Evolutionary conservation across 345 rosid species (phyloP).

Genomic region (Eucalyptus tenuipes): DNA sequence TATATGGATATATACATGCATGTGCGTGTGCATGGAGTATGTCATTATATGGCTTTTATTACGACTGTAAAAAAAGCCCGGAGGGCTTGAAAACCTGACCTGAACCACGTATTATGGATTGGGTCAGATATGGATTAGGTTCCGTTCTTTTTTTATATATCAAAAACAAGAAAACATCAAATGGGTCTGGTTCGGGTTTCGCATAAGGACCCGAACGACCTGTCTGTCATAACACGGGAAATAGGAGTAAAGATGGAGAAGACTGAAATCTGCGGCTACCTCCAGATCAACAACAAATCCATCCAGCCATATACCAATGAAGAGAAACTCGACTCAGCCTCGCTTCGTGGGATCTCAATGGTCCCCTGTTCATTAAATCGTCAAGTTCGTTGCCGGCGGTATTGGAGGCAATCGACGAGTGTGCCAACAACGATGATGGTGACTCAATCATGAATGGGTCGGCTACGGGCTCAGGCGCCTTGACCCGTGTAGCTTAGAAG

Average conservation of each 20-base stretch:
- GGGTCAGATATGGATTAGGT: neutral
- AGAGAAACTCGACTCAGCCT: neutral
- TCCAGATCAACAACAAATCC: neutral
- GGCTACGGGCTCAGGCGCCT: neutral
- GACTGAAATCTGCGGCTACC: neutral
- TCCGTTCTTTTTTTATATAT: fast-evolving
- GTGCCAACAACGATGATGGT: neutral
- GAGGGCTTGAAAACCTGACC: neutral
- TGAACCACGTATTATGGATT: fast-evolving
- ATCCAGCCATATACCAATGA: neutral
- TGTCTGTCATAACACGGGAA: neutral
- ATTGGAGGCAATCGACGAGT: neutral
- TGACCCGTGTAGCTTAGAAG: neutral
- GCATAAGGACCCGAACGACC: neutral
- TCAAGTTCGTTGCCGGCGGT: neutral
- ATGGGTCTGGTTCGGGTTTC: neutral
- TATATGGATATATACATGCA: neutral
- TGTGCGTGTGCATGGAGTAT: neutral
- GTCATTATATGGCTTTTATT: neutral
- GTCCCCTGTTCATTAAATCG: neutral
- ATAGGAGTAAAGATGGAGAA: neutral
- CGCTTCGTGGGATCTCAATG: neutral
- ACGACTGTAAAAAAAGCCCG: neutral
- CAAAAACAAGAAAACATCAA: neutral
- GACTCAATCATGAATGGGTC: neutral